phyloP scores from a whole-genome alignment of 129 eudicot genomes.

The Solidago caesia region DNA sequence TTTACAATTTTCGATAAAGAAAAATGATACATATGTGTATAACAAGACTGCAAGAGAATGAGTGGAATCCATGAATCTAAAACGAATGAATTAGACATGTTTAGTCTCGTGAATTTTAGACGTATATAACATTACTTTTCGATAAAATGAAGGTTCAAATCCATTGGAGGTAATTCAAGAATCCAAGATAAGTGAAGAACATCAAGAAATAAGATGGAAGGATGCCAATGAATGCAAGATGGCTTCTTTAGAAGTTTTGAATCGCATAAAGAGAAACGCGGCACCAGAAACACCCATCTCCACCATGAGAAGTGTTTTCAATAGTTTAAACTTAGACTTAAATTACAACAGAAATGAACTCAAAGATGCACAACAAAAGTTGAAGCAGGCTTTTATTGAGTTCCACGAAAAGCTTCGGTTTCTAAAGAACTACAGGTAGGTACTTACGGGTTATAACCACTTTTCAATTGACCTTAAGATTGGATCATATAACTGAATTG shows the following conservation, averaged over 20 bases:
- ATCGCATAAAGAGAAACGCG: constrained; percentile 53
- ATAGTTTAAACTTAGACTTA: constrained; percentile 34
- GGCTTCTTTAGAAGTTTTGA: constrained; percentile 49
- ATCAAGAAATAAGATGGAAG: constrained; percentile 1
- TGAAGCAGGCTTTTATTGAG: constrained; percentile 57
- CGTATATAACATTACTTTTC: neutral
- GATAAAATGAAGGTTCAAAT: constrained; percentile 11
- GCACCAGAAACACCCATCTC: constrained; percentile 54
- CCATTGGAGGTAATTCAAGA: constrained; percentile 41
- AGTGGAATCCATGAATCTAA: too few relatives aligned
- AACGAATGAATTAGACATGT: too few relatives aligned
- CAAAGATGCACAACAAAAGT: constrained; percentile 38
- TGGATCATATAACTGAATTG: neutral
- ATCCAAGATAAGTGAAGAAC: neutral
- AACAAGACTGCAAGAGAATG: too few relatives aligned
- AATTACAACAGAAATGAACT: constrained; percentile 46
- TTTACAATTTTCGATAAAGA: too few relatives aligned
- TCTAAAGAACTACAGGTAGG: constrained; percentile 59
- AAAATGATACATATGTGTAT: too few relatives aligned
- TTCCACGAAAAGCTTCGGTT: constrained; percentile 56
- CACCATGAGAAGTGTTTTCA: constrained; percentile 47
- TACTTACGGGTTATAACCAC: neutral
- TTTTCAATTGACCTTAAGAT: neutral
- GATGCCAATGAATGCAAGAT: constrained; percentile 5
- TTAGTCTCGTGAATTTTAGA: neutral